These are phyloP conservation scores for Oryza australiensis DNA, from an alignment of 176 grass and related monocot genomes.

Conservation along the genomic window DNA sequence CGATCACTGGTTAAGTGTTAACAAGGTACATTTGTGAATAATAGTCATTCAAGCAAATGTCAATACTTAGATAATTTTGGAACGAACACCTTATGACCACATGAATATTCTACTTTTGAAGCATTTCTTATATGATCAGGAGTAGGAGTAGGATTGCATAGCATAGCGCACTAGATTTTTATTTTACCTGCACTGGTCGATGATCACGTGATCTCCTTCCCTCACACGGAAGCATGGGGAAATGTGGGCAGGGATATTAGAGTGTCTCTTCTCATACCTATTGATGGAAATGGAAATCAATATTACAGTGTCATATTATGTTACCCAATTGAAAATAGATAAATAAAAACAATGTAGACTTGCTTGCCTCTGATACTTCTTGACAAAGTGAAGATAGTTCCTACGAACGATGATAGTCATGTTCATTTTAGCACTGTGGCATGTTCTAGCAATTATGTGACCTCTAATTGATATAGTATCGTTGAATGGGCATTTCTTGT, in stretches of 20 bases:
- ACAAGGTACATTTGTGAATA: background rate
- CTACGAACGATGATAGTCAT: constrained; percentile 25
- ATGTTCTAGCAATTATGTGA: constrained; percentile 16
- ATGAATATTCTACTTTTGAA: background rate
- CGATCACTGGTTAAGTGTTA: too few species aligned
- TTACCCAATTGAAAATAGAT: background rate
- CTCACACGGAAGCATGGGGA: constrained; percentile 25
- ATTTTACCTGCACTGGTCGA: constrained; percentile 30
- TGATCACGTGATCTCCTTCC: constrained; percentile 32
- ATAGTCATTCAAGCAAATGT: background rate
- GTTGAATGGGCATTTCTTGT: constrained; percentile 29
- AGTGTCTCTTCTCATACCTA: constrained; percentile 40
- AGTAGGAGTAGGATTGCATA: too few species aligned
- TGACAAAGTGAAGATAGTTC: constrained; percentile 37
- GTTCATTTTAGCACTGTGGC: constrained; percentile 34
- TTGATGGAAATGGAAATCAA: background rate
- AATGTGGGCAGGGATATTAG: constrained; percentile 35
- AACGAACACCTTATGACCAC: background rate
- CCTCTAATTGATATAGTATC: constrained; percentile 23
- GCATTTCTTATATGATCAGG: background rate
- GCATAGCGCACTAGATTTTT: too few species aligned
- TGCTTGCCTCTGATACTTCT: constrained; percentile 27
- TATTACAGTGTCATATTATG: background rate
- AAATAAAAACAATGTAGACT: background rate
- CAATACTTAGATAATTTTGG: background rate